phyloP scores from a whole-genome alignment of 768 basidiomycete species.

The Mycena haematopus region DNA sequence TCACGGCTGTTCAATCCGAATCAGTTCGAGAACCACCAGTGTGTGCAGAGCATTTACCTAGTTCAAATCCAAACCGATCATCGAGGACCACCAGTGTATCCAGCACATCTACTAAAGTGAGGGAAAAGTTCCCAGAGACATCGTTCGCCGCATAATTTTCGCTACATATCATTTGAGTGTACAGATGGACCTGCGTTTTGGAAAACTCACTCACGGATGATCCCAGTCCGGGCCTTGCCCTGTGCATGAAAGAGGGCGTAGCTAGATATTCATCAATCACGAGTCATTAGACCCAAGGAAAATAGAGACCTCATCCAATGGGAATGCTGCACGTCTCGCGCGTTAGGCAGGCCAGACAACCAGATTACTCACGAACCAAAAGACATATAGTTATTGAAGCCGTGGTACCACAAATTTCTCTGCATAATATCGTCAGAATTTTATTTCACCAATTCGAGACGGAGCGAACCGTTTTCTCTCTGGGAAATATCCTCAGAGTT shows the following conservation, averaged over 20 bases:
- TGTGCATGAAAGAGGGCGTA: slow-evolving; percentile 88
- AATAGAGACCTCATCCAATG: slow-evolving; percentile 74
- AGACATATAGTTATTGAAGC: slow-evolving; percentile 87
- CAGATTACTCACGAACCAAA: slow-evolving; percentile 56
- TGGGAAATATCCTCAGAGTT: too few relatives aligned
- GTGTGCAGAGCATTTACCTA: slow-evolving; percentile 84
- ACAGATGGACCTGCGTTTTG: slow-evolving; percentile 19
- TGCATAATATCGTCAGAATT: slow-evolving; percentile 35
- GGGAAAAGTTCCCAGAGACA: slow-evolving; percentile 91
- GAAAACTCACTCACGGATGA: slow-evolving; percentile 65
- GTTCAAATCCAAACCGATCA: slow-evolving; percentile 72
- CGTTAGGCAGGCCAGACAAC: slow-evolving; percentile 9
- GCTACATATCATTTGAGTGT: slow-evolving; percentile 37
- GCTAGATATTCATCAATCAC: slow-evolving; percentile 46
- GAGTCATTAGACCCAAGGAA: slow-evolving; percentile 4
- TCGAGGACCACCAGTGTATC: slow-evolving; percentile 91
- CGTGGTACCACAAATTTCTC: slow-evolving; percentile 85
- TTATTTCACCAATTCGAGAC: not conserved
- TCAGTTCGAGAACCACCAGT: slow-evolving; percentile 83
- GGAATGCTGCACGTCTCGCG: slow-evolving; percentile 68
- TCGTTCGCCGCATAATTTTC: slow-evolving; percentile 86
- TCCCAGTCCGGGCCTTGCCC: slow-evolving; percentile 89
- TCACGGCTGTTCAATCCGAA: slow-evolving; percentile 43
- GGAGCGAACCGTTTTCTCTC: slow-evolving; percentile 48
- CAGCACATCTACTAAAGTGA: slow-evolving; percentile 82